Conservation (phyloP, 2,329 filamentous ascomycete species). For the Penicillium hesseltinei region DNA sequence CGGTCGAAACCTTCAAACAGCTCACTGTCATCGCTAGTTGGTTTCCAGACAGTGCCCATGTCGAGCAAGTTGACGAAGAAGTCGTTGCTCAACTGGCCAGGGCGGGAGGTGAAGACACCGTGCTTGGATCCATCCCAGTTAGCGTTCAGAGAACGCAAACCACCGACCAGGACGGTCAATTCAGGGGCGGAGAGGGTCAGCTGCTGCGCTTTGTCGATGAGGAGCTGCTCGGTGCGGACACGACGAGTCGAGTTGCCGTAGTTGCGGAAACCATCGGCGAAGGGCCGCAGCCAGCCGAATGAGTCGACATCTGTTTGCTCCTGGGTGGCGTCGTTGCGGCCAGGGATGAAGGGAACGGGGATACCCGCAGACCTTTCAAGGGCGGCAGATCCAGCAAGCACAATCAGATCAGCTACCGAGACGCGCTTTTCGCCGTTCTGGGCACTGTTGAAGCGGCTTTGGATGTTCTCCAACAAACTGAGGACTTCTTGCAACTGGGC, state of each 20-base stretch:
- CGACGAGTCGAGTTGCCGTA: constrained; percentile 63
- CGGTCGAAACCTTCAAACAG: constrained; percentile 64
- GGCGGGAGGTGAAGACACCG: constrained; percentile 67
- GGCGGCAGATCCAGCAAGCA: constrained; percentile 68
- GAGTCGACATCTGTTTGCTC: constrained; percentile 68
- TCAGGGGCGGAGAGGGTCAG: constrained; percentile 70
- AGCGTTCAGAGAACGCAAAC: constrained; percentile 65
- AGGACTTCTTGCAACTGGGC: constrained; percentile 63
- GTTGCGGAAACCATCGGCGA: constrained; percentile 76
- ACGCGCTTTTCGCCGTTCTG: constrained; percentile 63
- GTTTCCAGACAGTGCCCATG: constrained; percentile 63
- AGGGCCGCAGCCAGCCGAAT: constrained; percentile 65
- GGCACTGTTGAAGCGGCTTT: constrained; percentile 63
- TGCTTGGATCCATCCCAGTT: constrained; percentile 69
- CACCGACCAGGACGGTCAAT: constrained; percentile 68
- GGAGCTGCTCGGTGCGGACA: constrained; percentile 65
- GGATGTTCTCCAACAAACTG: constrained; percentile 60
- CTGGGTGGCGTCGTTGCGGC: constrained; percentile 68
- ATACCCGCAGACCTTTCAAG: constrained; percentile 69
- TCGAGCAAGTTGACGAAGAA: constrained; percentile 81
- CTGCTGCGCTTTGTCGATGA: constrained; percentile 70
- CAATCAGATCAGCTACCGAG: constrained; percentile 75
- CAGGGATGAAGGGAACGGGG: constrained; percentile 68
- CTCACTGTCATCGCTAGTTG: constrained; percentile 52
- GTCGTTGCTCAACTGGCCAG: constrained; percentile 71